These are phyloP conservation scores for Penicillium alfredii DNA, from an alignment of 495 filamentous ascomycete genomes.

Conservation along the genomic window DNA sequence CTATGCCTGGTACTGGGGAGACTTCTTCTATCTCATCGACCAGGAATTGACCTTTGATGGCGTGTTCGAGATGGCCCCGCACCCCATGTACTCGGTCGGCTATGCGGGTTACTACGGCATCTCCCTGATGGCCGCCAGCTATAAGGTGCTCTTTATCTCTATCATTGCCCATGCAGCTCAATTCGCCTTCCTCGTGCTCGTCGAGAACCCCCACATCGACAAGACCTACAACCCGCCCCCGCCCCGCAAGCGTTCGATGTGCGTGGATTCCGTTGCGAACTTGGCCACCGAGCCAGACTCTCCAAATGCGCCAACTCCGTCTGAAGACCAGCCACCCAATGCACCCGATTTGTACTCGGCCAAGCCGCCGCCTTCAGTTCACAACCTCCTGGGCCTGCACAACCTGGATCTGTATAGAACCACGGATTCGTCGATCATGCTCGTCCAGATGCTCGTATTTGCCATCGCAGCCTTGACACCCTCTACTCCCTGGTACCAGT, in stretches of 20 bases:
- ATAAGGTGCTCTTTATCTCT: constrained; percentile 93
- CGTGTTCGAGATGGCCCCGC: constrained; percentile 97
- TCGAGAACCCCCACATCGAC: constrained; percentile 97
- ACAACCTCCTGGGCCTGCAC: constrained; percentile 71
- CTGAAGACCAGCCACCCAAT: constrained; percentile 35
- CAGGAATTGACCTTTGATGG: constrained; percentile 97
- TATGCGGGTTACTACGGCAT: constrained; percentile 98
- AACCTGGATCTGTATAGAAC: constrained; percentile 85
- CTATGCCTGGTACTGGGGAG: constrained; percentile 99
- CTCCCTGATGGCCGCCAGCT: constrained; percentile 97
- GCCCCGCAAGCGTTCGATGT: constrained; percentile 54
- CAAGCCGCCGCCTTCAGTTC: constrained; percentile 58
- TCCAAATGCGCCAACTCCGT: constrained; percentile 32
- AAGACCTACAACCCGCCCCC: constrained; percentile 93
- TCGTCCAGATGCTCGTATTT: constrained; percentile 68
- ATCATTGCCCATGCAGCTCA: constrained; percentile 92
- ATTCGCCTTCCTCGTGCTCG: constrained; percentile 80
- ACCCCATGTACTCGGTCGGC: constrained; percentile 98
- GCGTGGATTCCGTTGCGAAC: constrained; percentile 33
- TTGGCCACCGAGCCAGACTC: constrained; percentile 28
- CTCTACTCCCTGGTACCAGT: constrained; percentile 63
- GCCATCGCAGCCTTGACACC: constrained; percentile 70
- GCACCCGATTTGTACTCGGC: constrained; percentile 32
- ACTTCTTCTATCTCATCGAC: constrained; percentile 98
- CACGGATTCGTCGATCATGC: constrained; percentile 71